Evolutionary conservation across 306 rosid genomes (phyloP), one percentile per base, ranked within the genome.

Genomic region (Prunus mira): DNA sequence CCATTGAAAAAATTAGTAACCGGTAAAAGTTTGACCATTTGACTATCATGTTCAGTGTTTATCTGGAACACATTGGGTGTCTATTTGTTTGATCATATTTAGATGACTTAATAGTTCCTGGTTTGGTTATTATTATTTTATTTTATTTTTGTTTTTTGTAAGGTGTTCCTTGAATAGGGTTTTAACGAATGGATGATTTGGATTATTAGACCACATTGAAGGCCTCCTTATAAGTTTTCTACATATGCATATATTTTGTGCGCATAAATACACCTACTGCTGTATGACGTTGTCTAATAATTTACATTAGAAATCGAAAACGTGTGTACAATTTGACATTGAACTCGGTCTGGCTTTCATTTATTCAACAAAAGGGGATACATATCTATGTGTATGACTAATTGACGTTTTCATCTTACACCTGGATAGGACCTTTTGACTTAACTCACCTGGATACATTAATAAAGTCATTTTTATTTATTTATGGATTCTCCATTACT

Each of bases 331-430:
- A 13, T 8, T 24, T 28, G n/a, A 47, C 22, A 47, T 47, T 19
- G 47, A 25, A 14, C 2, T 15, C 4, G 12, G 24, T 15, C 20
- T 24, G 32, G 6, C 15, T 47, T 45, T 25, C 24, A 47, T 62
- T 62, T 62, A 15, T 62, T 15, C 4, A 27, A 24, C 19, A 9
- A 4, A 67, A 12, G 34, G 14, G 67, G 45, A 32, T 34, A 64
- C 2, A 25, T 22, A 19, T 68, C 46, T 49, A 8, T 2, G n/a
- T 15, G 6, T 15, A 15, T 47, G 69, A 65, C 34, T 3, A 17
- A 34, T 65, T n/a, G 70, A 65, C 10, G 65, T 60, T 25, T 69
- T 68, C 73, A 69, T 69, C 17, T 24, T 47, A 25, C 38, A 69
- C 43, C 43, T 25, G 10, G 30, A 27, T 28, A 69, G 5, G 14